A percentile compares a stretch with the other conserved stretches of the same genome.
These are phyloP conservation scores for Paramecium tetraurelia DNA, from an alignment of 73 alveolate genomes.

Conservation along the genomic window DNA sequence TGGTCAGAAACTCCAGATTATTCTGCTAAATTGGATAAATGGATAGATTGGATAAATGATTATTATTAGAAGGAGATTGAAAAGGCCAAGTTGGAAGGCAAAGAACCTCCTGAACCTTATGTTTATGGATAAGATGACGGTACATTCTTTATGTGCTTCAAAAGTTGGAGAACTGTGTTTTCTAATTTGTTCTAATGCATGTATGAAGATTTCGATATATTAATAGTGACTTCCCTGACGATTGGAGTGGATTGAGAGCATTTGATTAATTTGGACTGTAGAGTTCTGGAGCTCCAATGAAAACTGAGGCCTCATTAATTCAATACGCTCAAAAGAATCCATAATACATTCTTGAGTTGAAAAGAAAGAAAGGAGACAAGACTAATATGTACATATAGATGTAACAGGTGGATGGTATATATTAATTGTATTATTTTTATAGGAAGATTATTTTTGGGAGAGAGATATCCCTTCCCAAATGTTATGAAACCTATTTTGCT, in stretches of 20 bases:
- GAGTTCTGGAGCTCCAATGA: conserved; percentile 86
- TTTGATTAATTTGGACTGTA: conserved; percentile 74
- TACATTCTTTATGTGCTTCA: conserved; percentile 93
- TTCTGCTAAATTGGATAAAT: conserved; percentile 53
- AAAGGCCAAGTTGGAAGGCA: neutral
- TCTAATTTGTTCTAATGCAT: conserved; percentile 56
- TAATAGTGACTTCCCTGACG: conserved; percentile 85
- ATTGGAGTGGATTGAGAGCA: conserved; percentile 87
- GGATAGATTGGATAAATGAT: neutral
- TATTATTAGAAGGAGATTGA: conserved; percentile 43
- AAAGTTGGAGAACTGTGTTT: conserved; percentile 84
- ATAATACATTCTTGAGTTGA: conserved; percentile 32
- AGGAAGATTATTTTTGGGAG: conserved; percentile 62
- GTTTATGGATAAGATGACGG: conserved; percentile 93
- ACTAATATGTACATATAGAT: conserved; percentile 80
- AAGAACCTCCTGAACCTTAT: conserved; percentile 67
- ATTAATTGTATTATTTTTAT: conserved; percentile 19
- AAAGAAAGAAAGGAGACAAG: conserved; percentile 57
- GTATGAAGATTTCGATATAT: neutral
- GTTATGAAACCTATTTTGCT: conserved; percentile 58
- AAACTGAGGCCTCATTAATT: conserved; percentile 37
- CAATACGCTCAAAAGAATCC: conserved; percentile 60
- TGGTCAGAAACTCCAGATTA: conserved; percentile 96
- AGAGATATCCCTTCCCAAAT: conserved; percentile 69
- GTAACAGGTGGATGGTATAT: conserved; percentile 87